Conservation (phyloP, 371 early-diverging fungal species). For the Apophysomyces sp. region DNA sequence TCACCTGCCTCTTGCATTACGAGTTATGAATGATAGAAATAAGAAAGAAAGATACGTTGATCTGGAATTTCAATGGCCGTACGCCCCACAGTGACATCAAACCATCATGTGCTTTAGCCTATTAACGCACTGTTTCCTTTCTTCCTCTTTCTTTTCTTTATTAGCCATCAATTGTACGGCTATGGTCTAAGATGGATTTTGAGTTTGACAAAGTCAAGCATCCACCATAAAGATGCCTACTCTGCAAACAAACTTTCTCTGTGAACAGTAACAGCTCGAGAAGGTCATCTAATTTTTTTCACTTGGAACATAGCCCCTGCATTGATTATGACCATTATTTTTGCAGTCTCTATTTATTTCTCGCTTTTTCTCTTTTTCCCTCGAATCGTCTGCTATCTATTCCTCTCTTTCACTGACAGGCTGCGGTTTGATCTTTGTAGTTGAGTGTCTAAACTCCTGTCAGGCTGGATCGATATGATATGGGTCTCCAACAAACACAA, state of each 20-base stretch:
- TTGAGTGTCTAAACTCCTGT: too few relatives aligned
- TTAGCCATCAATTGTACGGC: too few relatives aligned
- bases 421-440: too few relatives aligned
- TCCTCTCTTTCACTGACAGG: not conserved
- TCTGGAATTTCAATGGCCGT: not conserved
- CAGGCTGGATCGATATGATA: too few relatives aligned
- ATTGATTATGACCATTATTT: not conserved
- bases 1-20: not conserved
- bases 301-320: not conserved
- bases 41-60: not conserved
- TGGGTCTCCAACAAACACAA: too few relatives aligned
- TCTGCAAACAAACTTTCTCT: not conserved
- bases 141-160: too few relatives aligned
- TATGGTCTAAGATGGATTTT: not conserved
- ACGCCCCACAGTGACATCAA: not conserved
- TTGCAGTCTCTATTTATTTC: not conserved
- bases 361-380: not conserved
- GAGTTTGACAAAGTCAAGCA: not conserved
- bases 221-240: not conserved
- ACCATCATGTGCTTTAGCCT: not conserved
- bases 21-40: not conserved
- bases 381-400: too few relatives aligned
- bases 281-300: not conserved
- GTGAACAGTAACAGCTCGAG: not conserved
- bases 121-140: too few relatives aligned